Conservation (phyloP, 2,329 filamentous ascomycete genomes). For the Pseudogymnoascus pannorum region DNA sequence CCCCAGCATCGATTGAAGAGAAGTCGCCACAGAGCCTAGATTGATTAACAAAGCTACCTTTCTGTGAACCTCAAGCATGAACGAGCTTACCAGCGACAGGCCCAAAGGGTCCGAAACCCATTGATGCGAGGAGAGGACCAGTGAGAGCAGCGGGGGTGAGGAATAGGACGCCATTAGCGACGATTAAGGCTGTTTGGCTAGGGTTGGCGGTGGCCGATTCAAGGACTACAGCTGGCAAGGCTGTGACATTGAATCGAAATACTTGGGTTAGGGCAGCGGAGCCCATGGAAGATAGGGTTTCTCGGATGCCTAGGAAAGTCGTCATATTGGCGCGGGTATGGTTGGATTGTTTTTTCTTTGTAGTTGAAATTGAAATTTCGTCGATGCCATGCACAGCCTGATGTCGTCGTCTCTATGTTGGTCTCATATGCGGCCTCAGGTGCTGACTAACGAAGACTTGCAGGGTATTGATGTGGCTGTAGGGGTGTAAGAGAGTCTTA, state of each 20-base stretch:
- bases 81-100: constrained; percentile 14
- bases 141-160: constrained; percentile 15
- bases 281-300: not conserved
- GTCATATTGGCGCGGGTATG: not conserved
- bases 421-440: not conserved
- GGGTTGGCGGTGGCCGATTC: not conserved
- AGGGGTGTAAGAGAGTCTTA: too few relatives aligned
- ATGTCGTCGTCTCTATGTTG: not conserved
- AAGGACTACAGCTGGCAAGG: not conserved
- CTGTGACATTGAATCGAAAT: not conserved
- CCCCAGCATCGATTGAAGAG: constrained; percentile 12
- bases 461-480: too few relatives aligned
- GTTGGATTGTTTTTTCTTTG: not conserved
- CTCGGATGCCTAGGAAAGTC: not conserved
- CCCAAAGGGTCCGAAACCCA: constrained; percentile 14
- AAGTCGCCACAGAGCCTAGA: constrained; percentile 13
- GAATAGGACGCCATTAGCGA: constrained; percentile 13
- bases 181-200: constrained; percentile 12
- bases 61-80: constrained; percentile 4
- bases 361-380: not conserved
- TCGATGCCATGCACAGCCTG: not conserved
- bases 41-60: constrained; percentile 13
- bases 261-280: not conserved
- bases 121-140: constrained; percentile 12
- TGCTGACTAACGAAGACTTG: too few relatives aligned